phyloP scores from a whole-genome alignment of 2,329 filamentous ascomycete species.

The Cryphonectria naterciae region DNA sequence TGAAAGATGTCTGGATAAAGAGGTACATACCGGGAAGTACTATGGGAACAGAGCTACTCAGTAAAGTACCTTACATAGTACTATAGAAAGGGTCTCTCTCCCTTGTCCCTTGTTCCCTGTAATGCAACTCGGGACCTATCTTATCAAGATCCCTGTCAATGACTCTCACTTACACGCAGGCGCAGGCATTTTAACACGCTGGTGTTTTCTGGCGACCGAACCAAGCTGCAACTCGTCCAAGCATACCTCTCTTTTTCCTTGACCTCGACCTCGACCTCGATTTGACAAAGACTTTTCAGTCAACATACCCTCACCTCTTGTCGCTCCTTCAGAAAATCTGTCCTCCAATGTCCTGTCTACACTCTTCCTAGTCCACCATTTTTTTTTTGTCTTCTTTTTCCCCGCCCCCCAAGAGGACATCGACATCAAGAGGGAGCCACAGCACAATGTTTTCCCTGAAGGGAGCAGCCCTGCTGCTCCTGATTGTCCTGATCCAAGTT shows the following conservation, averaged over 20 bases:
- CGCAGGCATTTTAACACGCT: constrained; percentile 33
- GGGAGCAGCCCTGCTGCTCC: constrained; percentile 53
- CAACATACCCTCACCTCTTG: constrained; percentile 21
- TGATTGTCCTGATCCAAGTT: constrained; percentile 59
- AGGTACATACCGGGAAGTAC: neutral
- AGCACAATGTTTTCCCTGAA: constrained; percentile 54
- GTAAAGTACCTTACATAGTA: neutral
- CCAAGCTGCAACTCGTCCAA: constrained; percentile 15
- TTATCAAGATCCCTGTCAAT: constrained; percentile 7
- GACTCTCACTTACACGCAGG: constrained; percentile 22
- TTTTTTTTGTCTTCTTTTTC: neutral
- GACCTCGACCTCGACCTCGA: neutral
- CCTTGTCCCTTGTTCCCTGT: neutral
- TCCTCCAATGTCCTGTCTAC: neutral
- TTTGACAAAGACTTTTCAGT: neutral
- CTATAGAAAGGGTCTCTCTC: neutral
- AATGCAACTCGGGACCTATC: neutral
- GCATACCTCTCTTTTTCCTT: constrained; percentile 17
- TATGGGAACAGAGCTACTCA: neutral
- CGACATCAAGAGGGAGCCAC: constrained; percentile 21
- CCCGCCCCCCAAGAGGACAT: neutral
- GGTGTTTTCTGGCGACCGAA: constrained; percentile 31
- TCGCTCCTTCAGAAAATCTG: constrained; percentile 27
- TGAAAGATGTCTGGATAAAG: neutral
- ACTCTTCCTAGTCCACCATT: neutral